These are phyloP conservation scores for Chalaropsis thielavioides DNA, from an alignment of 2,329 filamentous ascomycete species.

Conservation along the genomic window DNA sequence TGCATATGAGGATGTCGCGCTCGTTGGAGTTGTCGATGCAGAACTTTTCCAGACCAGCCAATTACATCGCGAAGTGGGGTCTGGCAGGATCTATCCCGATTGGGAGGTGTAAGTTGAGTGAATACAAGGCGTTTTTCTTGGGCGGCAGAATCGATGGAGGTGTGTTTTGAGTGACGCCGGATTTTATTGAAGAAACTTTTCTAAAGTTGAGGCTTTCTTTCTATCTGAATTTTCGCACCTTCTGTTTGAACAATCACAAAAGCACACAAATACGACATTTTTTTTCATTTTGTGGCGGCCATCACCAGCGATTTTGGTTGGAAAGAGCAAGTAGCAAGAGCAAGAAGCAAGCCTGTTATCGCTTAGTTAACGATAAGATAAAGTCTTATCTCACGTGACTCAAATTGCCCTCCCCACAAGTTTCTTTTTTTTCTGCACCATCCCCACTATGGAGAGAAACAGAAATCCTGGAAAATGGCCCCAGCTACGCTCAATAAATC, in stretches of 20 bases:
- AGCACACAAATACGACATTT: not conserved
- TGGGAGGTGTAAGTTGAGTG: conserved; percentile 15
- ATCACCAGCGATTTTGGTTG: not conserved
- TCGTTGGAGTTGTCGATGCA: conserved; percentile 3
- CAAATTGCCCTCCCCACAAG: conserved; percentile 17
- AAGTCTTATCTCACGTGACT: conserved; percentile 9
- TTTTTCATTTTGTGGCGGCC: not conserved
- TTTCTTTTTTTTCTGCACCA: not conserved
- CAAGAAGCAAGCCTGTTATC: not conserved
- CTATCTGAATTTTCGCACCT: not conserved
- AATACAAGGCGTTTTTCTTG: not conserved
- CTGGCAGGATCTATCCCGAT: conserved; percentile 6
- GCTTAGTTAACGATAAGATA: not conserved
- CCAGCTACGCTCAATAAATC: conserved; percentile 6
- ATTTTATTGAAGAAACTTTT: not conserved
- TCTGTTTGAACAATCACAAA: not conserved
- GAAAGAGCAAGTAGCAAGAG: not conserved
- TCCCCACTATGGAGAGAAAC: conserved; percentile 7
- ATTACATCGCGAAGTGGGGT: conserved; percentile 17
- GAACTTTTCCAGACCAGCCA: conserved; percentile 15
- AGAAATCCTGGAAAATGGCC: not conserved
- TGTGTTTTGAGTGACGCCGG: not conserved
- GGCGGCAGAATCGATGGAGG: not conserved
- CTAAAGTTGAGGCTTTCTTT: not conserved
- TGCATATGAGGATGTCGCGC: not conserved